A percentile compares a stretch with the other conserved stretches of the same genome.
These are phyloP conservation scores for Ophiorrhiza pumila DNA, from an alignment of 257 asterid genomes.

Conservation along the genomic window DNA sequence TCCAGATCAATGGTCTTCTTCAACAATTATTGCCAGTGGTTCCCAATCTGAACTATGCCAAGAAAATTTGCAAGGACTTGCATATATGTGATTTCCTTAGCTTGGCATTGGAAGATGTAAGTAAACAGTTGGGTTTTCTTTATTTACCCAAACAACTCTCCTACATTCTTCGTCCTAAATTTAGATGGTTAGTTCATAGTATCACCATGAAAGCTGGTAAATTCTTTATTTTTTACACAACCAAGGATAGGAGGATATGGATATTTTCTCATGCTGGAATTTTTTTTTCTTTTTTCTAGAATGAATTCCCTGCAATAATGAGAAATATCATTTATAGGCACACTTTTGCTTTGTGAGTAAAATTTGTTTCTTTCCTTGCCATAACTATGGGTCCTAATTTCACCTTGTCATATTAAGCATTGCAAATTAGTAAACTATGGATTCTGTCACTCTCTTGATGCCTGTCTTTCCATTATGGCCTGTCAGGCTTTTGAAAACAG, in stretches of 20 bases:
- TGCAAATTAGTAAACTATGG: neutral
- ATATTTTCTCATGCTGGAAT: neutral
- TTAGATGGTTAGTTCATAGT: neutral
- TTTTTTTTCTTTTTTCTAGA: too few species aligned
- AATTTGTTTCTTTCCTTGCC: neutral
- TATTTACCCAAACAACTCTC: neutral
- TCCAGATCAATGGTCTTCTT: constrained; percentile 72
- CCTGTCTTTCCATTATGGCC: neutral
- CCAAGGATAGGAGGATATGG: neutral
- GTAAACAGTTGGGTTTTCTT: neutral
- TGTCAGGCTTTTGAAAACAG: too few species aligned
- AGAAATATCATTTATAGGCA: neutral
- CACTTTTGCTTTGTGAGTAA: neutral
- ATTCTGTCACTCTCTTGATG: neutral
- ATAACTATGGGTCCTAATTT: too few species aligned
- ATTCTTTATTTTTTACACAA: constrained; percentile 1
- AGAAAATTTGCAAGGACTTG: constrained; percentile 23
- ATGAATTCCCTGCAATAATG: neutral
- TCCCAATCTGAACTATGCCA: constrained; percentile 33
- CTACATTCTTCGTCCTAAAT: neutral
- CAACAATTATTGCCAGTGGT: constrained; percentile 23
- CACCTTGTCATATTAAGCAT: too few species aligned
- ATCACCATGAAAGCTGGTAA: neutral
- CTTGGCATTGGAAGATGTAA: neutral
- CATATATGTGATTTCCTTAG: neutral